phyloP scores from a whole-genome alignment of 345 rosid species.

The Garcia nutans region DNA sequence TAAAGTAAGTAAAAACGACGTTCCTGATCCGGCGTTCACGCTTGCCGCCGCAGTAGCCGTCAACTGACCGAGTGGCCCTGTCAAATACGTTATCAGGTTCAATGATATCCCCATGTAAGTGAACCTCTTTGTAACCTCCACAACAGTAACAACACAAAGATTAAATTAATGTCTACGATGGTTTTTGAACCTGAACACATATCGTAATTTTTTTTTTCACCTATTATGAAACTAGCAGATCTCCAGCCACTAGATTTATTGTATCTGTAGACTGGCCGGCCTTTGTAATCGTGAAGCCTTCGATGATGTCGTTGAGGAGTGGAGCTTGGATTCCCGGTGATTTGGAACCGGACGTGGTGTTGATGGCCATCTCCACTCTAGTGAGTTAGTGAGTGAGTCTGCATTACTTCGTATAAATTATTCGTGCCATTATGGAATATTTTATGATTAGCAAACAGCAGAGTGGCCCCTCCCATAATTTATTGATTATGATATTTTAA shows the following conservation, averaged over 20 bases:
- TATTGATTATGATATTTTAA: too few species aligned
- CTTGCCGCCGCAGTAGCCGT: conserved; percentile 32
- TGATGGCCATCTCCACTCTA: neutral
- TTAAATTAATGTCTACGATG: neutral
- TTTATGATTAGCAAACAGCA: too few species aligned
- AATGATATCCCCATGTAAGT: conserved; percentile 23
- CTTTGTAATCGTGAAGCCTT: conserved; percentile 18
- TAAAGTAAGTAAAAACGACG: conserved; percentile 23
- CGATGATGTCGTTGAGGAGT: conserved; percentile 17
- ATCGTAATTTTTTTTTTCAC: too few species aligned
- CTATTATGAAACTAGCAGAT: conserved; percentile 9
- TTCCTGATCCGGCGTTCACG: conserved; percentile 19
- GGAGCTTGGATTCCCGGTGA: conserved; percentile 4
- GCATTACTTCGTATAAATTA: too few species aligned
- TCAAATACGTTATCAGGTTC: conserved; percentile 24
- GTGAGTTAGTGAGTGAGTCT: too few species aligned
- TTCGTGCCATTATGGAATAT: too few species aligned
- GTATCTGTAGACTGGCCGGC: conserved; percentile 11
- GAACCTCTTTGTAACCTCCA: conserved; percentile 28
- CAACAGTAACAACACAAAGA: conserved; percentile 5
- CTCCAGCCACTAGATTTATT: conserved; percentile 22
- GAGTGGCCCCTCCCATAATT: too few species aligned
- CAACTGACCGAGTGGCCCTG: conserved; percentile 29
- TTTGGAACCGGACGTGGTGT: neutral
- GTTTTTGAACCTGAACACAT: too few species aligned